phyloP scores from a whole-genome alignment of 176 grass and related monocot species.

The Pontederia crassipes region DNA sequence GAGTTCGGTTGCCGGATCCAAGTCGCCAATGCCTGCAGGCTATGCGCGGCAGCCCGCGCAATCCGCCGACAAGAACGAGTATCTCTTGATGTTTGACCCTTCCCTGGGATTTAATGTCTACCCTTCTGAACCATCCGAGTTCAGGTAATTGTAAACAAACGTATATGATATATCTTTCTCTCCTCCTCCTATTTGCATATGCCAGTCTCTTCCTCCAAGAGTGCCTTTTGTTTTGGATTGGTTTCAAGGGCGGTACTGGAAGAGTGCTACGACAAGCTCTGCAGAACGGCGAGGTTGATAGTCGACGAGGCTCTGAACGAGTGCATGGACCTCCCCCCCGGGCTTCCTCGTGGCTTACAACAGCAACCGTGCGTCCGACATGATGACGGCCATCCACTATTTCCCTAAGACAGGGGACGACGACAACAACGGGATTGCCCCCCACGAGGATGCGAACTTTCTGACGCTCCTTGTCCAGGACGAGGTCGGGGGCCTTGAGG shows the following conservation, averaged over 20 bases:
- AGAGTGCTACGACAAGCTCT: slow-evolving; percentile 29
- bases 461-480: slow-evolving; percentile 39
- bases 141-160: too few relatives aligned
- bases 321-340: slow-evolving; percentile 45
- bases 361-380: slow-evolving; percentile 30
- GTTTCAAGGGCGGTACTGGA: slow-evolving; percentile 24
- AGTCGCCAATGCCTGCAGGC: slow-evolving; percentile 20
- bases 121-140: slow-evolving; percentile 19
- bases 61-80: slow-evolving; percentile 28
- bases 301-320: slow-evolving; percentile 46
- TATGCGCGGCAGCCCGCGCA: slow-evolving; percentile 14
- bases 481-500: slow-evolving; percentile 29
- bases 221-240: too few relatives aligned
- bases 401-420: slow-evolving; percentile 32
- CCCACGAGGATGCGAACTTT: slow-evolving; percentile 33
- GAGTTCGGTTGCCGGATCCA: slow-evolving; percentile 9
- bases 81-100: slow-evolving; percentile 20
- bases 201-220: too few relatives aligned
- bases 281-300: slow-evolving; percentile 18
- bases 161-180: too few relatives aligned
- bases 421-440: slow-evolving; percentile 20
- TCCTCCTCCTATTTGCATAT: too few relatives aligned
- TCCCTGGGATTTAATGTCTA: slow-evolving; percentile 20
- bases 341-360: slow-evolving; percentile 39
- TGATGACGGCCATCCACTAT: slow-evolving; percentile 34